These are phyloP conservation scores for Syzygium jambos DNA, from an alignment of 345 rosid species.

Conservation along the genomic window DNA sequence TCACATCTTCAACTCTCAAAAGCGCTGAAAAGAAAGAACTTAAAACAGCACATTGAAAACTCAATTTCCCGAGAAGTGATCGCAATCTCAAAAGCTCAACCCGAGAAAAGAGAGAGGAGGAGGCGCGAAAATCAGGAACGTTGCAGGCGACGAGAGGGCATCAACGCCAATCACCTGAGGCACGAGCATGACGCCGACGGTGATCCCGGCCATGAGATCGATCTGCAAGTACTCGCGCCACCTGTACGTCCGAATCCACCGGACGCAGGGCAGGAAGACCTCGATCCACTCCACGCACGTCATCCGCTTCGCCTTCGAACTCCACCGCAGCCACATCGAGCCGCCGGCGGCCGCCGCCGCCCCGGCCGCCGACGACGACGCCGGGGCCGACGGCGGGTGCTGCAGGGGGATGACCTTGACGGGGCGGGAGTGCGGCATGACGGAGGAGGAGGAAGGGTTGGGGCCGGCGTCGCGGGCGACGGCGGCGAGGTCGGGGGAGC, in stretches of 20 bases:
- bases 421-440: constrained; percentile 47
- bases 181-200: constrained; percentile 97
- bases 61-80: background rate
- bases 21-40: background rate
- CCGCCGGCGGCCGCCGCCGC: constrained; percentile 1
- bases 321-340: constrained; percentile 33
- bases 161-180: constrained; percentile 65
- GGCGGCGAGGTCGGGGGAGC: constrained; percentile 25
- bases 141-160: background rate
- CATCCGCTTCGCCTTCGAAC: constrained; percentile 38
- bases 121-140: background rate
- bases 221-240: constrained; percentile 74
- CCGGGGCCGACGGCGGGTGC: constrained; percentile 59
- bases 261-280: constrained; percentile 59
- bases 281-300: constrained; percentile 53
- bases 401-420: constrained; percentile 71
- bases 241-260: constrained; percentile 77
- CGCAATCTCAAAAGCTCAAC: background rate
- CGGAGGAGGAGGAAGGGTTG: constrained; percentile 2
- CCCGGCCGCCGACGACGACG: constrained; percentile 11
- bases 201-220: constrained; percentile 91
- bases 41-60: background rate
- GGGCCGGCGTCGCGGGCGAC: constrained; percentile 5
- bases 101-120: background rate
- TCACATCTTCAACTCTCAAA: background rate